phyloP scores from a whole-genome alignment of 73 alveolate genomes.

The Urostyla sp. region DNA sequence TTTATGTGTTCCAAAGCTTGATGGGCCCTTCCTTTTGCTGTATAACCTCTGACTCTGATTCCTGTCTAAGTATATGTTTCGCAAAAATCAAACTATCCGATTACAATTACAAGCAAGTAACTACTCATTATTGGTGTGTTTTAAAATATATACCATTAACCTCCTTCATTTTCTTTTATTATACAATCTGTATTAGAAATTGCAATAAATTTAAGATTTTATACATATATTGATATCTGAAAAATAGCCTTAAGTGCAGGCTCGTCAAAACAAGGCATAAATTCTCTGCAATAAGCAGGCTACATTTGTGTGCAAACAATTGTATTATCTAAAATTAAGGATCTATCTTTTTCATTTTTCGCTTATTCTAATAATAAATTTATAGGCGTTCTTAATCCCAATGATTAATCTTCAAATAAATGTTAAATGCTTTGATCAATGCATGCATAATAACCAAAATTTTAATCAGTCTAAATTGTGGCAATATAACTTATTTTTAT shows the following conservation, averaged over 20 bases:
- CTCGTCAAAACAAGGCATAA: conserved; percentile 88
- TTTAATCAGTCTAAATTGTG: neutral
- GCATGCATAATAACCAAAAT: conserved; percentile 1
- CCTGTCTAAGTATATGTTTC: conserved; percentile 72
- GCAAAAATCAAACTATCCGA: conserved; percentile 87
- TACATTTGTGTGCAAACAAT: conserved; percentile 15
- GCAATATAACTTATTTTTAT: neutral
- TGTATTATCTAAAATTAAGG: conserved; percentile 7
- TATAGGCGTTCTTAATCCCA: neutral
- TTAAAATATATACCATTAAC: conserved; percentile 67
- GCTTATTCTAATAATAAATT: neutral
- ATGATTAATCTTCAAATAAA: neutral
- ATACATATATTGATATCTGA: conserved; percentile 67
- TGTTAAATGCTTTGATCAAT: conserved; percentile 1
- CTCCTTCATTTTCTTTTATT: conserved; percentile 44
- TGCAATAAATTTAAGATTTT: conserved; percentile 55
- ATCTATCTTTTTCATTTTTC: neutral
- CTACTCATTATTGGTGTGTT: conserved; percentile 85
- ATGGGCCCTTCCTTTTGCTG: conserved; percentile 65
- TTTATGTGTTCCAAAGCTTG: conserved; percentile 29
- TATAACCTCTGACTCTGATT: conserved; percentile 68
- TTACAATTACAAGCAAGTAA: conserved; percentile 78
- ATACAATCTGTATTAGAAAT: conserved; percentile 72
- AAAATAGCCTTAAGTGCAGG: conserved; percentile 85
- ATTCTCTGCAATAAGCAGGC: conserved; percentile 1